Base-by-base conservation (phyloP, 352 stramenopile species). In the Phytophthora fragariae region DNA sequence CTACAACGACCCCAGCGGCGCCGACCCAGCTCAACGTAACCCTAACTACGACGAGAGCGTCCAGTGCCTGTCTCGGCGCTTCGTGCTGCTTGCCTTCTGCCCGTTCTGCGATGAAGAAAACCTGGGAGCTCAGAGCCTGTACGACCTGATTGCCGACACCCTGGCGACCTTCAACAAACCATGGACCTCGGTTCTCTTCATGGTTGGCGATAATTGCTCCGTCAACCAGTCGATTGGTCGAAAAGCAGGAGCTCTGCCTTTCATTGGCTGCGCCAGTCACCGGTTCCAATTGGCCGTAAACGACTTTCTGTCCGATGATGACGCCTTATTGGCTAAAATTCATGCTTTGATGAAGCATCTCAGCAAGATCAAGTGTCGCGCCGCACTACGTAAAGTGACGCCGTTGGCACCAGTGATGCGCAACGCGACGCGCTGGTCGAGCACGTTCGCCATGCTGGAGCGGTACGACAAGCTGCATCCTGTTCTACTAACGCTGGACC, bases 191-290 rank as follows among this genome's bases (percentile, higher is more conserved):
- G 49, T 56, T 1, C 21, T 56, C 7, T 56, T 56, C n/a, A 52
- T 59, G 41, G 21, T 72, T 31, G 27, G 47, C 29, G 47, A 58
- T 44, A 66, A 66, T 54, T 66, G 44, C 31, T 58, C 59, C 3
- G 52, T 54, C 46, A 57, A 66, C 35, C 15, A 49, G 27, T 15
- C 21, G 7, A 35, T 57, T 39, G 37, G 37, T 44, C 37, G 37
- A 44, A 44, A 44, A 11, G 37, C 12, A 14, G 37, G 37, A 44
- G 29, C 15, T 3, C 14, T 49, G 15, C n/a, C 27, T 66, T 54
- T 66, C 17, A 57, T 66, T 50, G 59, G 59, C 17, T 66, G 59
- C 17, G 35, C 59, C 8, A 57, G 46, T 31, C 46, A 66, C 31
- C 59, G 59, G 3, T 57, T 66, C 24, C 37, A 66, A 11, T 17